Base-by-base conservation (phyloP, 2,329 filamentous ascomycete species). In the Thyridium curvatum region DNA sequence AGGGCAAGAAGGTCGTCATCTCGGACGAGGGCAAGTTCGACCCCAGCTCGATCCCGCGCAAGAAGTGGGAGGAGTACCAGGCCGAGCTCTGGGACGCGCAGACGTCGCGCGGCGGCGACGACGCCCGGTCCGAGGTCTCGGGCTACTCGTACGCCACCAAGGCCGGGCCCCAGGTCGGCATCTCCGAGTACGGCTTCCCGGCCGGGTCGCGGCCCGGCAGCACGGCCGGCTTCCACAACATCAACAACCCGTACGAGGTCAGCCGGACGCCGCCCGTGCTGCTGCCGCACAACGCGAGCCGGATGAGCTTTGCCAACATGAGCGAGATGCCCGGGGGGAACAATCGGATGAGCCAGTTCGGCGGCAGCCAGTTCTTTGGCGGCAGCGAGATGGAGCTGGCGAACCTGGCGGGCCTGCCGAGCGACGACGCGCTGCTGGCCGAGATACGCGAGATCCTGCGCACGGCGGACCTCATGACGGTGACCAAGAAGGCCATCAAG, bases 61-160 rank as follows among this genome's bases (percentile, higher is more conserved):
- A 97, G 82, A 93, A 86, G 73, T 98, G 93, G 93, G 93, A 98
- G 62, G 93, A 98, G 55, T 98, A 97, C 62, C 93, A 98, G 64
- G 85, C 85, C 46, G 93, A 97, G 72, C 80, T 98, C 33, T 98
- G 91, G 93, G 93, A 98, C 57, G 84, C 86, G 1, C 87, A 94
- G 65, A 94, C 78, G 7, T 71, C 86, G n/a, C 83, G 84, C 53
- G 21, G 21, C 53, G 21, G 21, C 21, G 78, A 82, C 48, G 93
- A 98, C 57, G 69, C 81, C 17, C 82, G 77, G 43, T 95, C 89
- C 9, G 91, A 96, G 61, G 68, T 91, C 38, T 96, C 89, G n/a
- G 91, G 91, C 41, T 86, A 87, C 68, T 94, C 86, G 40, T 98
- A 97, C 58, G 91, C 81, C 40, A 98, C 93, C 46, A 94, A 94